Evolutionary conservation across 192 early-diverging fungal species (phyloP), one percentile per base, ranked within the genome.

Genomic region (Gigaspora rosea): DNA sequence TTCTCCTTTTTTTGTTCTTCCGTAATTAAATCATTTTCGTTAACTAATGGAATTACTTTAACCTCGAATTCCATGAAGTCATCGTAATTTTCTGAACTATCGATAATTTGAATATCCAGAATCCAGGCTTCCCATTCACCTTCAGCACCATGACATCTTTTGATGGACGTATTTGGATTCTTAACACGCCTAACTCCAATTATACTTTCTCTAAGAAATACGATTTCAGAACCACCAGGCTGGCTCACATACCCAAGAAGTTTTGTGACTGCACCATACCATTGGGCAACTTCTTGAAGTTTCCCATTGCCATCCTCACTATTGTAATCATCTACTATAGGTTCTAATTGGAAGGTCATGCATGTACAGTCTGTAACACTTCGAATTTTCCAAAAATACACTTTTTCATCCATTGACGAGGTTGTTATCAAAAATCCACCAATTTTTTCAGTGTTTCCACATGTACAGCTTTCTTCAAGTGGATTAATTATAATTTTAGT

Each of bases 101-200:
- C 49, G 27, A 27, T 27, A 27, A 27, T 36, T 51, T 66, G 65
- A 49, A 76, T 47, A 41, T 76, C 63, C 32, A 66, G 41, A 22
- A 76, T 49, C 75, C 75, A 76, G 13, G 66, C 13, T 41, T 76
- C 75, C 75, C 75, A 76, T 67, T 76, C 75, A 41, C 75, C 75
- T 76, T 76, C 75, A 27, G 51, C 62, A 36, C 75, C 63, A 57
- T 76, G 61, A 66, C 49, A 63, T 64, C 36, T 51, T 32, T 52
- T 20, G 27, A 15, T 16, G 18, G 32, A 8, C 56, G 16, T 32
- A 46, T 33, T 22, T 75, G 22, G 73, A 61, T 18, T 20, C 27
- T 76, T 76, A 27, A 50, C 35, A 16, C 56, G 46, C 36, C 75
- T 22, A 10, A 66, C 75, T 20, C 75, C 75, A 16, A 76, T 12